Evolutionary conservation across 2,329 filamentous ascomycete genomes (phyloP).

Genomic region (Arthrobotrys megalospora): DNA sequence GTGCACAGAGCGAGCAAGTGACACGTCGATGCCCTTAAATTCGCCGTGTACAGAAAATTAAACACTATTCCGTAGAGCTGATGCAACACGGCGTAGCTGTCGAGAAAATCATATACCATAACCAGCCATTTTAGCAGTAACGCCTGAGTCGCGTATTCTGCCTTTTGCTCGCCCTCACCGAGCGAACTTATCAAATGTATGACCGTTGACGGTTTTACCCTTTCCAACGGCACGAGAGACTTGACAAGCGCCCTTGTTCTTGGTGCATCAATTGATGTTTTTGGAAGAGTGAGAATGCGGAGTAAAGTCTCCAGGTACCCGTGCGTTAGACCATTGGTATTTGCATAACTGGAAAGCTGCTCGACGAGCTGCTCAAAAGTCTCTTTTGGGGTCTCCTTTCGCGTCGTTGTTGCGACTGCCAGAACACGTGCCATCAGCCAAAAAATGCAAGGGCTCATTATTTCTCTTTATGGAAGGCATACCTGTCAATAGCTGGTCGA

Average conservation of each 20-base stretch:
- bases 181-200: conserved; percentile 79
- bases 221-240: conserved; percentile 81
- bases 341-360: conserved; percentile 63
- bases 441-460: conserved; percentile 34
- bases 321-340: conserved; percentile 73
- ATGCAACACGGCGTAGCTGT: conserved; percentile 76
- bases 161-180: conserved; percentile 83
- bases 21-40: conserved; percentile 77
- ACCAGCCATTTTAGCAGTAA: conserved; percentile 83
- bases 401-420: conserved; percentile 60
- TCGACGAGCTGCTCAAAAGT: conserved; percentile 62
- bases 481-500: conserved; percentile 51
- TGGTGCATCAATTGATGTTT: conserved; percentile 81
- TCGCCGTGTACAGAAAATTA: conserved; percentile 84
- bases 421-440: conserved; percentile 40
- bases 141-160: conserved; percentile 79
- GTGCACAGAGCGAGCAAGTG: conserved; percentile 85
- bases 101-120: conserved; percentile 80
- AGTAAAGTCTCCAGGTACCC: conserved; percentile 76
- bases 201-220: conserved; percentile 75
- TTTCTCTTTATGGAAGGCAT: conserved; percentile 19
- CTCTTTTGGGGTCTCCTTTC: conserved; percentile 61
- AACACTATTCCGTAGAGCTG: conserved; percentile 83
- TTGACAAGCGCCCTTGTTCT: conserved; percentile 79
- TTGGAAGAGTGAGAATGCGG: conserved; percentile 75